Evolutionary conservation across 2,329 filamentous ascomycete genomes (phyloP).

Genomic region (Aaosphaeria arxii): DNA sequence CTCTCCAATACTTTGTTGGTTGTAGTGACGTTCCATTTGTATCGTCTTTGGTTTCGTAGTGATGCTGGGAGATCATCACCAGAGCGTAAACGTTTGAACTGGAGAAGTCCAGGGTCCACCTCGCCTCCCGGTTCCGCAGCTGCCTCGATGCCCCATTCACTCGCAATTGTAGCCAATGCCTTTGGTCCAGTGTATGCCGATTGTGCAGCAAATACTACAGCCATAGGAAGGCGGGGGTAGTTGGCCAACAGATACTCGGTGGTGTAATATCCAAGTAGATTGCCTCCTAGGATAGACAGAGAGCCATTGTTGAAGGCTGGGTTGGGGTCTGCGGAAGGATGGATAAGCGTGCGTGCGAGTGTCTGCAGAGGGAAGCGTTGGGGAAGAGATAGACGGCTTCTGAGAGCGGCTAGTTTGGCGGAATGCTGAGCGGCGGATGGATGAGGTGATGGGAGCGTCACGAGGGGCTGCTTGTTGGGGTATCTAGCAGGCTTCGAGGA

Average conservation of each 20-base stretch:
- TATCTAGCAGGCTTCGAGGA: neutral
- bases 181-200: constrained; percentile 77
- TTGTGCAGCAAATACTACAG: constrained; percentile 82
- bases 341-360: constrained; percentile 80
- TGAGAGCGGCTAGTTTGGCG: constrained; percentile 87
- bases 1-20: constrained; percentile 77
- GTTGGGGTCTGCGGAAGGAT: constrained; percentile 77
- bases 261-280: constrained; percentile 84
- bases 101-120: constrained; percentile 86
- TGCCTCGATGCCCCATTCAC: constrained; percentile 87
- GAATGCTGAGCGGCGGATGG: constrained; percentile 66
- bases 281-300: constrained; percentile 75
- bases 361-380: constrained; percentile 80
- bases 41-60: constrained; percentile 20
- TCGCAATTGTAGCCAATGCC: constrained; percentile 69
- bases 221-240: constrained; percentile 86
- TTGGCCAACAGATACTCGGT: constrained; percentile 83
- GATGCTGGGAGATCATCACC: constrained; percentile 23
- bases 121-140: constrained; percentile 86
- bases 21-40: constrained; percentile 36
- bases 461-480: constrained; percentile 18
- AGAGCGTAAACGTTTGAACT: constrained; percentile 59
- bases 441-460: constrained; percentile 66
- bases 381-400: constrained; percentile 82
- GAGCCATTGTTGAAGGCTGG: constrained; percentile 84